Conservation (phyloP, 2,329 filamentous ascomycete species). For the Microsporum ferrugineum region DNA sequence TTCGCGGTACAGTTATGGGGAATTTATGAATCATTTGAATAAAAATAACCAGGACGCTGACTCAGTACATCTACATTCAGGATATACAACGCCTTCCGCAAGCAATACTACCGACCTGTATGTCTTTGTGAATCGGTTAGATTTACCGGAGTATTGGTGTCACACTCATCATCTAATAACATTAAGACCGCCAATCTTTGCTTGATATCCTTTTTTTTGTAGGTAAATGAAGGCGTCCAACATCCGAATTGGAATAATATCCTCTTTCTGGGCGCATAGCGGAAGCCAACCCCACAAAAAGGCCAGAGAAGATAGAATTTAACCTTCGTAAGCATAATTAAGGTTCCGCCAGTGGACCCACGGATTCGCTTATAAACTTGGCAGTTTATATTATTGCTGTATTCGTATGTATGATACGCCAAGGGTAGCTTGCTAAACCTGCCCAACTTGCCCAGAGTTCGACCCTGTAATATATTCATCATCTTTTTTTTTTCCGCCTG, state of each 20-base stretch:
- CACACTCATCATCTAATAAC: not conserved
- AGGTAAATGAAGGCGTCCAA: not conserved
- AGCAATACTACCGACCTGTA: too few relatives aligned
- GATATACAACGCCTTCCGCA: too few relatives aligned
- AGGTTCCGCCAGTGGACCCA: constrained; percentile 1
- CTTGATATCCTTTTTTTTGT: not conserved
- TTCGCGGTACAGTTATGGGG: not conserved
- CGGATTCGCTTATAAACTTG: constrained; percentile 4
- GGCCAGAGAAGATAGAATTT: not conserved
- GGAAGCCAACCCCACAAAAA: not conserved
- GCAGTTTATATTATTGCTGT: not conserved
- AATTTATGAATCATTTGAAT: not conserved
- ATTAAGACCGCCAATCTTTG: not conserved
- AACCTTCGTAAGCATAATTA: constrained; percentile 6
- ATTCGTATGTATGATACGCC: not conserved
- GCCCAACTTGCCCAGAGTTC: not conserved
- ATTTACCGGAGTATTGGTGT: not conserved
- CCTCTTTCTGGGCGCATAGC: not conserved
- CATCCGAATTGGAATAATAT: not conserved
- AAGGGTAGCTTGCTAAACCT: not conserved
- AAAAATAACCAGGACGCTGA: not conserved
- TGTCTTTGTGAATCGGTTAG: too few relatives aligned
- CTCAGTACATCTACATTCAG: not conserved
- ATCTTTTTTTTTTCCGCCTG: not conserved
- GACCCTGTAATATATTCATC: not conserved